Conservation (phyloP, 2,329 filamentous ascomycete species). For the Aspergillus nomiae region DNA sequence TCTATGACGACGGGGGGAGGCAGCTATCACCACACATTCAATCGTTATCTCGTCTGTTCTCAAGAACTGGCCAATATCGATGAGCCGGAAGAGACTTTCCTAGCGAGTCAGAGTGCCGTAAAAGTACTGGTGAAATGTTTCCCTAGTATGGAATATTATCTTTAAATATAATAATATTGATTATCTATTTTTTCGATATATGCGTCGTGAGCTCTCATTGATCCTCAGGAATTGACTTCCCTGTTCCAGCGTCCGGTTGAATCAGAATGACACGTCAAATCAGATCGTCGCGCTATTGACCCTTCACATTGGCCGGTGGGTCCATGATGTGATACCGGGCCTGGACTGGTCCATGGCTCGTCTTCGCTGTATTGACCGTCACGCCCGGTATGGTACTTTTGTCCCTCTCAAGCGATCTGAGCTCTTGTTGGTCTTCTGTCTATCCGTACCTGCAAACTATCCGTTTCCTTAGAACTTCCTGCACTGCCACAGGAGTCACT, state of each 20-base stretch:
- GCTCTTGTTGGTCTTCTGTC: not conserved
- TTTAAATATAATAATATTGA: not conserved
- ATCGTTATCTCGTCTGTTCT: too few relatives aligned
- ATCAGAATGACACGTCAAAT: constrained; percentile 17
- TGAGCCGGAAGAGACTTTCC: not conserved
- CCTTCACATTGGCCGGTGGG: constrained; percentile 8
- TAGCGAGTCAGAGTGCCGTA: not conserved
- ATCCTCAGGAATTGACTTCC: constrained; percentile 6
- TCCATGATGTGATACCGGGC: constrained; percentile 17
- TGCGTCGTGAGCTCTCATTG: not conserved
- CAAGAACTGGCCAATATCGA: not conserved
- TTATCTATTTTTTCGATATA: not conserved
- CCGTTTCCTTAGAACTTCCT: too few relatives aligned
- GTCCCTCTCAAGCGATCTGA: not conserved
- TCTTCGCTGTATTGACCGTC: not conserved
- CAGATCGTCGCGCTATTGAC: constrained; percentile 5
- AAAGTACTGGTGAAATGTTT: not conserved
- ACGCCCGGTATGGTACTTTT: not conserved
- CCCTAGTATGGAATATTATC: not conserved
- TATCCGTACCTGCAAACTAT: too few relatives aligned
- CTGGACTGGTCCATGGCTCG: constrained; percentile 18
- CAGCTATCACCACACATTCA: too few relatives aligned
- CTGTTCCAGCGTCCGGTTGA: not conserved
- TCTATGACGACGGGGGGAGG: too few relatives aligned
- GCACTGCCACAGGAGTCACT: not conserved